A percentile compares a stretch with the other conserved stretches of the same genome.
Conservation (phyloP, 1,284 basidiomycete species). For the Boletus albobrunnescens region DNA sequence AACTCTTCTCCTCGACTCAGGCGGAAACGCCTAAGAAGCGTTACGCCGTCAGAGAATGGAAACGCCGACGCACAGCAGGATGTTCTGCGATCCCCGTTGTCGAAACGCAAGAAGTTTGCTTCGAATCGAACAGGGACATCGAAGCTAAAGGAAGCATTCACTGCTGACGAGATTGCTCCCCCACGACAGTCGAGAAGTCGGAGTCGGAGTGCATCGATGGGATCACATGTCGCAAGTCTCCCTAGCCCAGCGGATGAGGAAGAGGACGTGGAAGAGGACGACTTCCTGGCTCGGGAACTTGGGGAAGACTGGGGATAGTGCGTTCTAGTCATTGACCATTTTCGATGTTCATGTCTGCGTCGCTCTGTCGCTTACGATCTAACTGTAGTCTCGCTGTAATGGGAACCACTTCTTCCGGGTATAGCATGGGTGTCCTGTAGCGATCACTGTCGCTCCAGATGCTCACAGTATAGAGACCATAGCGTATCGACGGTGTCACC, state of each 20-base stretch:
- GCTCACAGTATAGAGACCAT: conserved; percentile 51
- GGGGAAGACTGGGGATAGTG: conserved; percentile 68
- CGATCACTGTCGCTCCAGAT: conserved; percentile 27
- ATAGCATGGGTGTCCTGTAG: conserved; percentile 4
- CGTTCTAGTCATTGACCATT: background rate
- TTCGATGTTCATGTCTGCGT: conserved; percentile 1
- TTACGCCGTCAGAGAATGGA: conserved; percentile 60
- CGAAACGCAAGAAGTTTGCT: conserved; percentile 71
- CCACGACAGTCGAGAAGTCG: conserved; percentile 32
- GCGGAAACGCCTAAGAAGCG: conserved; percentile 66
- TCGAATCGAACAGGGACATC: conserved; percentile 60
- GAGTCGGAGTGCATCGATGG: conserved; percentile 27
- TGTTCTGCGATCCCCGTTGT: conserved; percentile 59
- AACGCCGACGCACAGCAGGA: conserved; percentile 36
- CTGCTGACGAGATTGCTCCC: conserved; percentile 50
- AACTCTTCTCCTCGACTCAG: conserved; percentile 46
- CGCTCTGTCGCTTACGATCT: conserved; percentile 19
- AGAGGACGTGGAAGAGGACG: conserved; percentile 48
- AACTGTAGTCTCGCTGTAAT: conserved; percentile 14
- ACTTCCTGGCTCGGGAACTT: conserved; percentile 70
- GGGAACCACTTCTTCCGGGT: background rate
- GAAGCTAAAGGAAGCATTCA: conserved; percentile 61
- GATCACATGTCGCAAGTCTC: conserved; percentile 6
- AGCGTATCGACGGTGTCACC: conserved; percentile 50
- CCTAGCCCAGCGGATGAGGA: conserved; percentile 34